Percentiles rank a stretch among this genome's conserved stretches.
Conservation (phyloP, 371 early-diverging fungal species). For the Dichotomocladium elegans region DNA sequence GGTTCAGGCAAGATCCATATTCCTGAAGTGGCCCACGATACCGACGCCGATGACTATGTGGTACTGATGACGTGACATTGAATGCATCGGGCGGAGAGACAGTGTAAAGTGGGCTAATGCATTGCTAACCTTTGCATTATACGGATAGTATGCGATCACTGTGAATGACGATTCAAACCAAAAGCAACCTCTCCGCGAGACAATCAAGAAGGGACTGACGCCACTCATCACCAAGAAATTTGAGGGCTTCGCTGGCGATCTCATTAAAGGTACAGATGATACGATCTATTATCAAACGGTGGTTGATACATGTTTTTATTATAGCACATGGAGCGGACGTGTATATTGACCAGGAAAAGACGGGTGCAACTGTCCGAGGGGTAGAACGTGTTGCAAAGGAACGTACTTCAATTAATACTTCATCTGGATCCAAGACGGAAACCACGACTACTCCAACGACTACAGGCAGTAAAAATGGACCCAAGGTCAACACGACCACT, state of each 20-base stretch:
- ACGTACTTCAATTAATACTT: conserved; percentile 9
- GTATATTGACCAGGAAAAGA: conserved; percentile 64
- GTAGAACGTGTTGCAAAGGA: conserved; percentile 19
- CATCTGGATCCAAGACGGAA: too few relatives aligned
- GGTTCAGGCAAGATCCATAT: conserved; percentile 77
- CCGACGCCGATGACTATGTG: conserved; percentile 75
- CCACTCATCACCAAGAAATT: conserved; percentile 64
- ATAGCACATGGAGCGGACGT: conserved; percentile 84
- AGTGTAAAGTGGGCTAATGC: too few relatives aligned
- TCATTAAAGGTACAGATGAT: conserved; percentile 61
- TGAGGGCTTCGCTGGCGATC: conserved; percentile 62
- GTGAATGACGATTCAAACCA: conserved; percentile 56
- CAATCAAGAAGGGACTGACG: conserved; percentile 67
- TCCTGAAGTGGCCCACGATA: conserved; percentile 93
- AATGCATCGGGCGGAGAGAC: too few relatives aligned
- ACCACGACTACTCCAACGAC: conserved; percentile 16
- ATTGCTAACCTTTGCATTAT: too few relatives aligned
- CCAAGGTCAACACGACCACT: conserved; percentile 63
- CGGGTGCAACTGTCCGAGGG: conserved; percentile 35
- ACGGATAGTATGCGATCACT: conserved; percentile 75
- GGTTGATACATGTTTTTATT: conserved; percentile 1
- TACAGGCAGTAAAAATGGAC: not conserved
- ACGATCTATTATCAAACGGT: not conserved
- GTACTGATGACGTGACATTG: conserved; percentile 46
- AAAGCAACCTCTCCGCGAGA: conserved; percentile 63